Evolutionary conservation across 1,284 basidiomycete genomes (phyloP).

Genomic region (Pseudozyma sp.): DNA sequence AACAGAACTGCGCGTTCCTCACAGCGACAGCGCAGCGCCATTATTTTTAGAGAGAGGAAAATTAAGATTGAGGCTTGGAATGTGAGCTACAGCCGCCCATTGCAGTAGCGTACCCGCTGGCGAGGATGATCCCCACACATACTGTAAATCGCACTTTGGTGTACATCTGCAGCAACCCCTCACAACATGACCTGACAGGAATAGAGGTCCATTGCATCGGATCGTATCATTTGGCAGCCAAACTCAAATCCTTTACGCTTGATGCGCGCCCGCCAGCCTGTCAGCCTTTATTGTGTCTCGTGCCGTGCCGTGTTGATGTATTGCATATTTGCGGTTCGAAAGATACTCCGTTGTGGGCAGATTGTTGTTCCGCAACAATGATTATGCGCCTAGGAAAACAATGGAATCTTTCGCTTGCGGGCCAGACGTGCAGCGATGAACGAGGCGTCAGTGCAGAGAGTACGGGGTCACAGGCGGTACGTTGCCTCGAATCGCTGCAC

Average conservation of each 20-base stretch:
- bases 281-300: background rate
- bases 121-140: background rate
- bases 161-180: too few species aligned
- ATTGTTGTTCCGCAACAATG: conserved; percentile 1
- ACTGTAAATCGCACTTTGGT: background rate
- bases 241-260: too few species aligned
- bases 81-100: conserved; percentile 14
- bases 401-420: background rate
- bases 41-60: background rate
- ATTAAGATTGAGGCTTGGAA: conserved; percentile 30
- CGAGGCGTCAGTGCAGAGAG: background rate
- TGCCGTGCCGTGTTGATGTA: background rate
- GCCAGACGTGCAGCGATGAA: background rate
- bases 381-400: background rate
- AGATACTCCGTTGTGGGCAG: conserved; percentile 4
- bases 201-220: too few species aligned
- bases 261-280: background rate
- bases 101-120: background rate
- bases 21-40: background rate
- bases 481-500: background rate
- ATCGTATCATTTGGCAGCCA: too few species aligned
- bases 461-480: background rate
- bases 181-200: too few species aligned
- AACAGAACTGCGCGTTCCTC: background rate
- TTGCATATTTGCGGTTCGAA: background rate